Evolutionary conservation across 148 eudicot genomes (phyloP), one percentile per base, ranked within the genome.

Genomic region (Polygonum aviculare): DNA sequence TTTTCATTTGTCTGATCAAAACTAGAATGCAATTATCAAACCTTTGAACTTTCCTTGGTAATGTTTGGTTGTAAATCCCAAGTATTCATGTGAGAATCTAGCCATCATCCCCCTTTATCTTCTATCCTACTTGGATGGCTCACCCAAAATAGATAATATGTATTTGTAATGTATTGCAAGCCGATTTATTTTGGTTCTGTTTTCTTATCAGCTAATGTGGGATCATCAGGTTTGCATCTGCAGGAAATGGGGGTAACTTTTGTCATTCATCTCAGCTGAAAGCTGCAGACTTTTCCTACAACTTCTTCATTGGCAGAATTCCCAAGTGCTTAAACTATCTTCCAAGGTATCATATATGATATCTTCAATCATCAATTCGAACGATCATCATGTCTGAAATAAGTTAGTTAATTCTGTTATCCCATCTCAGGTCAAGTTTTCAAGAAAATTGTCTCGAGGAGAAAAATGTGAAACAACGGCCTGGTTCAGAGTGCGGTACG

Each of bases 401-500:
- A 38, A 40, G 18, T 4, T n/a, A n/a, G n/a, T n/a, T 67, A 15
- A 54, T 73, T 2, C 54, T 76, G 21, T 15, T 12, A 7, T 19
- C 10, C 41, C 85, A 77, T 44, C 14, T 41, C 85, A 96, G 99
- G 78, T 71, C 82, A 35, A 93, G 93, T 84, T 96, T 96, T 83
- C 90, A 82, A 77, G 97, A 96, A 75, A 96, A 96, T 76, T 96
- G 99, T 87, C 89, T 92, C 71, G 79, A 87, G 19, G 86, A 83
- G 71, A 88, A 84, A 86, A 87, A 87, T 78, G 81, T 84, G 51
- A 87, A 83, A 84, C 98, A 87, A 78, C 89, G 98, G 36, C 71
- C 94, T 16, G 21, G 80, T 77, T 72, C 86, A 75, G 84, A 83
- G 80, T 96, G 99, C 85, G 98, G 99, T 96, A 18, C 89, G 89